Conservation (phyloP, 306 rosid species). For the Cucurbita ficifolia region DNA sequence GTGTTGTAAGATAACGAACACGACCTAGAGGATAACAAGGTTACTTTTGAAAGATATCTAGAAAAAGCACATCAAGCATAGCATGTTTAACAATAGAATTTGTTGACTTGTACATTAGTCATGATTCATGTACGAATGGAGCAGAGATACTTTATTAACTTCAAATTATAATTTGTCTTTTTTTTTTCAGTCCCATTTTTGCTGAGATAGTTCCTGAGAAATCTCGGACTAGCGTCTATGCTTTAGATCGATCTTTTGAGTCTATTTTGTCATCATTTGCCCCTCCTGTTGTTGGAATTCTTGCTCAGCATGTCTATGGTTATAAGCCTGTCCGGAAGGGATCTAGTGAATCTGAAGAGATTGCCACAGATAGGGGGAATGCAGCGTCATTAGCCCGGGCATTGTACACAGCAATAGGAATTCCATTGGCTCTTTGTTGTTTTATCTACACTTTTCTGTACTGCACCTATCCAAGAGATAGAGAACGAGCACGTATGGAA, state of each 20-base stretch:
- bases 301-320: slow-evolving; percentile 78
- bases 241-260: slow-evolving; percentile 77
- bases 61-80: neutral
- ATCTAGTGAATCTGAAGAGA: slow-evolving; percentile 29
- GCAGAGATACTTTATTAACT: neutral
- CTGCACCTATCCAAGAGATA: slow-evolving; percentile 41
- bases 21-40: neutral
- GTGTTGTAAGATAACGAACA: neutral
- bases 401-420: slow-evolving; percentile 31
- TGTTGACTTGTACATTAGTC: neutral
- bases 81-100: neutral
- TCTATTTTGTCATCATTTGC: slow-evolving; percentile 79
- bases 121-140: neutral
- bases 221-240: slow-evolving; percentile 76
- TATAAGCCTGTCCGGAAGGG: slow-evolving; percentile 51
- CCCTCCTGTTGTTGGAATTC: slow-evolving; percentile 73
- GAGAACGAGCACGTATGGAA: slow-evolving; percentile 40
- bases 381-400: slow-evolving; percentile 46
- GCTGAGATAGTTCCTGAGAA: slow-evolving; percentile 97
- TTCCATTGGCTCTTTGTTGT: slow-evolving; percentile 50
- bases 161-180: neutral
- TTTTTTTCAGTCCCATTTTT: slow-evolving; percentile 63
- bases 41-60: neutral
- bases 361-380: slow-evolving; percentile 32
- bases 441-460: slow-evolving; percentile 38